A percentile compares a stretch with the other conserved stretches of the same genome.
Evolutionary conservation across 2,329 filamentous ascomycete genomes (phyloP).

Genomic region (Teratosphaeria nubilosa): DNA sequence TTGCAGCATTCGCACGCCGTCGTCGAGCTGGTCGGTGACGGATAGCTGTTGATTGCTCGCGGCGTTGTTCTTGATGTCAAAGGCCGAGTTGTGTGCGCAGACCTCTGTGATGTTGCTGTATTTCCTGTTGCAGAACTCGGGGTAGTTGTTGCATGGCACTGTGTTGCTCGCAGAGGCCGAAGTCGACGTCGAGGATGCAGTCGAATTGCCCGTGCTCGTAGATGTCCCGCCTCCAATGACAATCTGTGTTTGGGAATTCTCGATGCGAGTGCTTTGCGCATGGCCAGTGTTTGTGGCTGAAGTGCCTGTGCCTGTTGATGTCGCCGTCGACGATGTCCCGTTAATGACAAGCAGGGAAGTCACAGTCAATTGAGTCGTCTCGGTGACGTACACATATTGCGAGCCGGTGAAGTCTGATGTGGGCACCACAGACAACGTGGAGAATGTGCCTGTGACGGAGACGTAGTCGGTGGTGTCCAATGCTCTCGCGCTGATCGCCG

Average conservation of each 20-base stretch:
- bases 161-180: slow-evolving; percentile 51
- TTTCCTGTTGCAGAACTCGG: slow-evolving; percentile 64
- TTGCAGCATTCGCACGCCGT: slow-evolving; percentile 58
- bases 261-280: slow-evolving; percentile 16
- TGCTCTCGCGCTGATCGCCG: slow-evolving; percentile 24
- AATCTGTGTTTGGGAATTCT: slow-evolving; percentile 13
- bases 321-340: slow-evolving; percentile 4
- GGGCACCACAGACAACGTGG: slow-evolving; percentile 15
- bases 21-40: slow-evolving; percentile 64
- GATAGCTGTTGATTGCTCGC: slow-evolving; percentile 64
- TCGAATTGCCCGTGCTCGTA: slow-evolving; percentile 9
- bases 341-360: neutral
- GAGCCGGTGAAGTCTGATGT: slow-evolving; percentile 18
- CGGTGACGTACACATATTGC: slow-evolving; percentile 18
- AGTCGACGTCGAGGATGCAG: slow-evolving; percentile 18
- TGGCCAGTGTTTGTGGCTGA: slow-evolving; percentile 29
- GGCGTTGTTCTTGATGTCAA: slow-evolving; percentile 58
- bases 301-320: slow-evolving; percentile 37
- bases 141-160: slow-evolving; percentile 61
- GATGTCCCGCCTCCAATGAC: slow-evolving; percentile 8
- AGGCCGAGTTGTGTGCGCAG: slow-evolving; percentile 72
- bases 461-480: slow-evolving; percentile 14
- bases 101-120: slow-evolving; percentile 77
- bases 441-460: slow-evolving; percentile 15
- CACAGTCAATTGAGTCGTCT: slow-evolving; percentile 17